A percentile compares a stretch with the other conserved stretches of the same genome.
phyloP scores from a whole-genome alignment of 768 basidiomycete genomes.

The Candolleomyces eurysporus region DNA sequence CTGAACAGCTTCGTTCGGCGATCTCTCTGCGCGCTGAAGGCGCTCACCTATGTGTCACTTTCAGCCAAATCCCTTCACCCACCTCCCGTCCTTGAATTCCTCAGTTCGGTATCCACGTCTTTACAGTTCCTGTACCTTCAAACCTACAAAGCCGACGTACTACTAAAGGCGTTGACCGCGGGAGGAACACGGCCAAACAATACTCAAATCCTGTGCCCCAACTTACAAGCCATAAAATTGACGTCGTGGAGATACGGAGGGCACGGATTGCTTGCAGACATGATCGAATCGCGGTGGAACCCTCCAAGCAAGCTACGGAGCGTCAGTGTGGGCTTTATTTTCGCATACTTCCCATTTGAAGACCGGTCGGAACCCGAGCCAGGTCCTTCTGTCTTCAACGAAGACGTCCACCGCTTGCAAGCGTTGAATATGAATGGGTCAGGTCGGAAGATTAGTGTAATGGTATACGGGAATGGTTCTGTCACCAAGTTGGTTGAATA shows the following conservation, averaged over 20 bases:
- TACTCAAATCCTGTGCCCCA: background rate
- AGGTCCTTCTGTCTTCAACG: background rate
- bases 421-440: background rate
- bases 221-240: background rate
- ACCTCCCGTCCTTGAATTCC: too few species aligned
- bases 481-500: too few species aligned
- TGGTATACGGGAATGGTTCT: background rate
- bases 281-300: background rate
- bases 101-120: too few species aligned
- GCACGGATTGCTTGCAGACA: background rate
- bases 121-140: background rate
- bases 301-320: background rate
- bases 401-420: background rate
- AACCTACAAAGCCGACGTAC: background rate
- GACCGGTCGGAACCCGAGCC: background rate
- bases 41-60: too few species aligned
- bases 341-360: background rate
- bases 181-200: background rate
- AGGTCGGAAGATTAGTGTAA: background rate
- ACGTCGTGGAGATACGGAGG: background rate
- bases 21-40: too few species aligned
- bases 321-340: background rate
- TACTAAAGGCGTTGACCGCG: background rate
- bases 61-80: too few species aligned
- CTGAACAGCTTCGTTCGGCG: too few species aligned